Evolutionary conservation across 2,329 filamentous ascomycete species (phyloP).

Genomic region (Chaetomiaceae sp.): DNA sequence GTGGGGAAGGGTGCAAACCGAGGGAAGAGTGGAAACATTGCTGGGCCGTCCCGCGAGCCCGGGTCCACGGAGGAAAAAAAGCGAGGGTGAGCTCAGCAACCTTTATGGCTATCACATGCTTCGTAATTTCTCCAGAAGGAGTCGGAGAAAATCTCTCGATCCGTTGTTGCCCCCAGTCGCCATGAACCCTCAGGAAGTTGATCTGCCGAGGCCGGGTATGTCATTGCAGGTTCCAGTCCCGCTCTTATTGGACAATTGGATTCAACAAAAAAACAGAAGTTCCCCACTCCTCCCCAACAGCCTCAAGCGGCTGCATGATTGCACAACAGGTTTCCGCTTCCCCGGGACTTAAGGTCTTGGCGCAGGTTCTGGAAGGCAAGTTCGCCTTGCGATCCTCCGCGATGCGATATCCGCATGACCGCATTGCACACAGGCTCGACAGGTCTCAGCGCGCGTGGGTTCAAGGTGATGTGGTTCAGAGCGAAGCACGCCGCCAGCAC

Average conservation of each 20-base stretch:
- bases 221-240: neutral
- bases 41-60: constrained; percentile 9
- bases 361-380: constrained; percentile 1
- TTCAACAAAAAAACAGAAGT: constrained; percentile 21
- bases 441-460: too few relatives aligned
- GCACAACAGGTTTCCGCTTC: constrained; percentile 19
- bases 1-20: neutral
- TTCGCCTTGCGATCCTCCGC: neutral
- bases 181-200: neutral
- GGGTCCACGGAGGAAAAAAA: neutral
- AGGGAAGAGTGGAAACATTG: constrained; percentile 10
- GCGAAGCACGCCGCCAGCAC: neutral
- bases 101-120: constrained; percentile 16
- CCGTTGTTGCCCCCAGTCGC: neutral
- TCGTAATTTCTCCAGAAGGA: constrained; percentile 2
- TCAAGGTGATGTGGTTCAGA: neutral
- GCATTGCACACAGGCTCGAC: too few relatives aligned
- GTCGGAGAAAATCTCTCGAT: neutral
- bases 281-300: constrained; percentile 23
- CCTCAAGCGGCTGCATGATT: constrained; percentile 14
- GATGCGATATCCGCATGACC: too few relatives aligned
- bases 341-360: constrained; percentile 19
- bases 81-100: too few relatives aligned
- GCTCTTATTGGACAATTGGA: constrained; percentile 19
- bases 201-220: constrained; percentile 16